Percentiles rank a stretch among this genome's conserved stretches.
These are phyloP conservation scores for Beauveria medogensis DNA, from an alignment of 2,329 filamentous ascomycete species.

Conservation along the genomic window DNA sequence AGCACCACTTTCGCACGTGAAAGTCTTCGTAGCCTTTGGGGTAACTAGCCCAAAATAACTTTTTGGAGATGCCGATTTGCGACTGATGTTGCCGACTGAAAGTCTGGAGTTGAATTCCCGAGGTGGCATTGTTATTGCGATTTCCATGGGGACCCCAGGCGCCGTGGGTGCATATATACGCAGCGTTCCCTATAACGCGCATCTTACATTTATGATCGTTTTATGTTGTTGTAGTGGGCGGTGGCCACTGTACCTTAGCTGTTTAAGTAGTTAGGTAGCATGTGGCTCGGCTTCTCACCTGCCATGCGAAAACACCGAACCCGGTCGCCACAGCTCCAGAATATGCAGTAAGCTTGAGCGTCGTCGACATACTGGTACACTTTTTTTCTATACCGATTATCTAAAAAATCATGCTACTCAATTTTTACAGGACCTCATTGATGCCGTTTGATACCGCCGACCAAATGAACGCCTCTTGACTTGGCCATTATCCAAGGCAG, in stretches of 20 bases:
- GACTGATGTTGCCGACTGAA: neutral
- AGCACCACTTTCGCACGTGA: slow-evolving; percentile 4
- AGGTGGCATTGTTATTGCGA: neutral
- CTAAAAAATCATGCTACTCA: neutral
- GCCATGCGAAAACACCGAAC: slow-evolving; percentile 1
- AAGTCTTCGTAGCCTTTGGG: neutral
- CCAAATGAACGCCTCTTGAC: neutral
- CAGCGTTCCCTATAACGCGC: too few relatives aligned
- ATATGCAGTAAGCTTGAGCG: neutral
- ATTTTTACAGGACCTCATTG: neutral
- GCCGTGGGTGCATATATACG: slow-evolving; percentile 2
- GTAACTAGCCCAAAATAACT: neutral
- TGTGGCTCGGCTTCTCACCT: neutral
- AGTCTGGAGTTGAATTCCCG: neutral
- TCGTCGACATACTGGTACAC: neutral
- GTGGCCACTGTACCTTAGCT: too few relatives aligned
- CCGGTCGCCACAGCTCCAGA: neutral
- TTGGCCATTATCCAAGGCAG: neutral
- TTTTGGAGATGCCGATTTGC: slow-evolving; percentile 1
- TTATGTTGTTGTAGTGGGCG: neutral
- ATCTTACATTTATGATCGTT: too few relatives aligned
- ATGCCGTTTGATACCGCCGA: neutral
- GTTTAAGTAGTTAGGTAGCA: neutral
- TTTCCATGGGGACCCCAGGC: neutral
- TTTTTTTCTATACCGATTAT: neutral